Evolutionary conservation across 176 grass and related monocot genomes (phyloP).

Genomic region (Aegilops longissima): DNA sequence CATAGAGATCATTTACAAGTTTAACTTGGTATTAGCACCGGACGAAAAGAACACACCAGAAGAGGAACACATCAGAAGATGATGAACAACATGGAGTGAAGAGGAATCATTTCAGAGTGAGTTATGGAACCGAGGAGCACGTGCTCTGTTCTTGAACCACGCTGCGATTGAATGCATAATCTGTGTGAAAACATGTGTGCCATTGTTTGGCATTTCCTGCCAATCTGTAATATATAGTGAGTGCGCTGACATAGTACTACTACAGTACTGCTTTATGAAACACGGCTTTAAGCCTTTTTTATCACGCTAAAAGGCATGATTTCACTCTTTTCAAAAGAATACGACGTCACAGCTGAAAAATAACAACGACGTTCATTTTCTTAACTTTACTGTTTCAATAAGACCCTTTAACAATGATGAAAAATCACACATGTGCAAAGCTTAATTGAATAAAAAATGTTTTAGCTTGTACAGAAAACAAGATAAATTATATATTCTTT

Average conservation of each 20-base stretch:
- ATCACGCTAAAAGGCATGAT: too few relatives aligned
- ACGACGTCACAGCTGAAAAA: too few relatives aligned
- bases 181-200: not conserved
- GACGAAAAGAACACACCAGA: not conserved
- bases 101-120: not conserved
- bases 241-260: too few relatives aligned
- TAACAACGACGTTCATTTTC: too few relatives aligned
- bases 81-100: not conserved
- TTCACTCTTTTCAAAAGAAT: too few relatives aligned
- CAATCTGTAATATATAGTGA: too few relatives aligned
- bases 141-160: not conserved
- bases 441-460: not conserved
- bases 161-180: not conserved
- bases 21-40: not conserved
- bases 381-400: too few relatives aligned
- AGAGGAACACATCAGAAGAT: not conserved
- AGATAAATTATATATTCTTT: not conserved
- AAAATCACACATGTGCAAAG: not conserved
- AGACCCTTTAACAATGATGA: not conserved
- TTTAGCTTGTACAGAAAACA: not conserved
- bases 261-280: too few relatives aligned
- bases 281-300: too few relatives aligned
- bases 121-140: not conserved
- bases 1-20: not conserved
- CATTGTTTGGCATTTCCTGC: too few relatives aligned